Conservation (phyloP, 805 yeast genomes). For the Scheffersomyces spartinae region DNA sequence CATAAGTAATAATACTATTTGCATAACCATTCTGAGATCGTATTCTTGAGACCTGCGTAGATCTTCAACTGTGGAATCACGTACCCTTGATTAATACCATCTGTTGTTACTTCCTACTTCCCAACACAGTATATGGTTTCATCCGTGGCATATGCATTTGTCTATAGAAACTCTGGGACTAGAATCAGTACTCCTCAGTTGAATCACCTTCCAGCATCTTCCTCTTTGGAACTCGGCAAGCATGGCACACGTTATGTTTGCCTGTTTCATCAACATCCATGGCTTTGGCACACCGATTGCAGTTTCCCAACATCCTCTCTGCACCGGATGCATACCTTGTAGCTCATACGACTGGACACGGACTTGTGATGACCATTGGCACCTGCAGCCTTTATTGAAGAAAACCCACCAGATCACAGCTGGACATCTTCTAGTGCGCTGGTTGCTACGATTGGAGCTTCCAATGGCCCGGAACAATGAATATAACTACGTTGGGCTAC, state of each 20-base stretch:
- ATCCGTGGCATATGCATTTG: no score
- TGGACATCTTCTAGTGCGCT: conserved; percentile 14
- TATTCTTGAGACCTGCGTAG: no score
- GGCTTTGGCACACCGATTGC: conserved; percentile 49
- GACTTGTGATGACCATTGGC: conserved; percentile 7
- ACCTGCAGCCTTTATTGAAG: conserved; percentile 2
- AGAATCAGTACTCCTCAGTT: conserved; percentile 1
- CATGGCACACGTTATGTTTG: conserved; percentile 43
- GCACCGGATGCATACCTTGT: conserved; percentile 57
- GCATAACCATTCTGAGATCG: no score
- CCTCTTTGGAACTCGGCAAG: conserved; percentile 45
- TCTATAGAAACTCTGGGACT: conserved; percentile 8
- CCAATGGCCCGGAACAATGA: conserved; percentile 51
- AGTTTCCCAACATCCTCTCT: conserved; percentile 43
- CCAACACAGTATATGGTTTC: no score
- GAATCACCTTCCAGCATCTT: conserved; percentile 12
- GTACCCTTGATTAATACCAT: no score
- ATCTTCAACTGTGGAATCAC: no score
- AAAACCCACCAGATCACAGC: no score
- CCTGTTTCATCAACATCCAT: conserved; percentile 35
- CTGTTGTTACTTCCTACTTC: no score
- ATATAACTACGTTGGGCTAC: conserved; percentile 58
- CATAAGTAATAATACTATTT: no score
- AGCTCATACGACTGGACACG: no score
- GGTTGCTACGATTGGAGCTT: conserved; percentile 24